phyloP scores from a whole-genome alignment of 441 rosid species.

The Lepidium campestre region DNA sequence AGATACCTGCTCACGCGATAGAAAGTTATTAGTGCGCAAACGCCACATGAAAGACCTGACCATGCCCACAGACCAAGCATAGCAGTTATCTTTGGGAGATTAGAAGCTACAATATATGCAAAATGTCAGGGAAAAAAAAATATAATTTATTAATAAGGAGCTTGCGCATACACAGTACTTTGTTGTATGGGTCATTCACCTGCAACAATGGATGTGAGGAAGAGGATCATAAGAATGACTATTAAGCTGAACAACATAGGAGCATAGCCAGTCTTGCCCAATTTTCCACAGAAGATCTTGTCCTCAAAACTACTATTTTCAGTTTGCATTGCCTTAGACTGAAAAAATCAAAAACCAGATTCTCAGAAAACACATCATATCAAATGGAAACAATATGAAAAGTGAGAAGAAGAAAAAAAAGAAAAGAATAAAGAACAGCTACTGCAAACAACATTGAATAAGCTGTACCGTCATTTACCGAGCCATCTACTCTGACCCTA shows the following conservation, averaged over 20 bases:
- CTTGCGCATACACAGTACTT: neutral
- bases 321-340: constrained; percentile 62
- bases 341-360: constrained; percentile 14
- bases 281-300: constrained; percentile 48
- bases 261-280: constrained; percentile 61
- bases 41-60: constrained; percentile 57
- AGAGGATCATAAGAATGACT: constrained; percentile 45
- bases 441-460: neutral
- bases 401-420: too few species aligned
- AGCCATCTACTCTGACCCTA: neutral
- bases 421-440: neutral
- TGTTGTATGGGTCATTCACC: constrained; percentile 37
- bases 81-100: constrained; percentile 81
- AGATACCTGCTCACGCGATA: constrained; percentile 73
- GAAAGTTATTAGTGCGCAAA: constrained; percentile 53
- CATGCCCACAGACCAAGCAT: constrained; percentile 83
- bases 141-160: constrained; percentile 3
- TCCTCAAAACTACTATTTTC: constrained; percentile 36
- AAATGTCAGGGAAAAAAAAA: constrained; percentile 28
- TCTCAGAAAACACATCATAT: neutral
- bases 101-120: constrained; percentile 49
- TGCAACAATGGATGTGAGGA: constrained; percentile 64
- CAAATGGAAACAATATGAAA: neutral
- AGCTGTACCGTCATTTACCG: neutral
- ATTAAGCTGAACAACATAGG: constrained; percentile 55